Evolutionary conservation across 139 green algal species (phyloP).

Genomic region (Ulvella scutata): DNA sequence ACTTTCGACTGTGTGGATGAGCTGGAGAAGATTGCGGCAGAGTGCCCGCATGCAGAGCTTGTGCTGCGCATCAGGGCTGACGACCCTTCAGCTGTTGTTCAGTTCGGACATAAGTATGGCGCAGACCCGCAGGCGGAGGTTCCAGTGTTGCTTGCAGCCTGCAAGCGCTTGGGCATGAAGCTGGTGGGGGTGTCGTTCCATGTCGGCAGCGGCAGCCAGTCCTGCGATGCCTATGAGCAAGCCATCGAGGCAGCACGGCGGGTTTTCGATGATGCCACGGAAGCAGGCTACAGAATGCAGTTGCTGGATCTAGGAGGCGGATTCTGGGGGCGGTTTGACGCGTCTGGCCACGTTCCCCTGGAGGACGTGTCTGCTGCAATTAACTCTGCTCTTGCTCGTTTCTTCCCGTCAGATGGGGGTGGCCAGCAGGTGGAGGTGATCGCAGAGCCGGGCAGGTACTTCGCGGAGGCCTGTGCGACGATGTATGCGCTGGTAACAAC

Average conservation of each 20-base stretch:
- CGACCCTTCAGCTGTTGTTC: constrained; percentile 49
- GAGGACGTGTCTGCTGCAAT: constrained; percentile 60
- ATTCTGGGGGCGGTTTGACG: constrained; percentile 64
- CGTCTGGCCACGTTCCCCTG: constrained; percentile 46
- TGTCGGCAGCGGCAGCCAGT: constrained; percentile 73
- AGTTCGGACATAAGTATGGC: constrained; percentile 80
- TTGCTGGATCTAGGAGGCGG: constrained; percentile 93
- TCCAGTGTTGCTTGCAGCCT: constrained; percentile 30
- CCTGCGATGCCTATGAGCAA: constrained; percentile 53
- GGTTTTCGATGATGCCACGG: constrained; percentile 62
- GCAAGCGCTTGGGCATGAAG: constrained; percentile 36
- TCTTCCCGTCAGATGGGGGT: constrained; percentile 53
- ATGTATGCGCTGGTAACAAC: constrained; percentile 62
- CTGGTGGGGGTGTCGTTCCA: constrained; percentile 91
- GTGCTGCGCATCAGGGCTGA: constrained; percentile 76
- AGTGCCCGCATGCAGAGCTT: constrained; percentile 41
- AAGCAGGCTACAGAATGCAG: constrained; percentile 66
- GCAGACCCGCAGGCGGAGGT: constrained; percentile 47
- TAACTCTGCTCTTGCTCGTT: constrained; percentile 60
- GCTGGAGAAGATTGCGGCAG: constrained; percentile 72
- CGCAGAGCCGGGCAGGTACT: constrained; percentile 91
- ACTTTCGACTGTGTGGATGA: constrained; percentile 89
- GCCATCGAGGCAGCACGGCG: constrained; percentile 43
- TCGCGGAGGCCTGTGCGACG: constrained; percentile 76
- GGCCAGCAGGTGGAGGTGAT: constrained; percentile 54